These are phyloP conservation scores for Arabidopsis hybrid DNA, from an alignment of 441 rosid species.

Conservation along the genomic window DNA sequence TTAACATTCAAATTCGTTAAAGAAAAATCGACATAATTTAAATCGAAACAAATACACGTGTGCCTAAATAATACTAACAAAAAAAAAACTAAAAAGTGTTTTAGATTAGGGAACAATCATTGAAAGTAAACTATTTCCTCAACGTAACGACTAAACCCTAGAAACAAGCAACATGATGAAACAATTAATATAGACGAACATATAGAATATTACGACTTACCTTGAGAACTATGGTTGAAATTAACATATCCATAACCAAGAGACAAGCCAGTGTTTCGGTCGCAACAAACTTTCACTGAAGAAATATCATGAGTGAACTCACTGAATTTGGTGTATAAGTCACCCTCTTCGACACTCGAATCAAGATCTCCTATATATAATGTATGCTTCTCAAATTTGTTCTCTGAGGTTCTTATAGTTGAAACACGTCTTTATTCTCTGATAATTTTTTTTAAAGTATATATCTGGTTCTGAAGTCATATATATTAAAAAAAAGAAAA, in stretches of 20 bases:
- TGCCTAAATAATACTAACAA: not conserved
- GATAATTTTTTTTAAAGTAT: too few relatives aligned
- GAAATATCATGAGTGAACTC: conserved; percentile 52
- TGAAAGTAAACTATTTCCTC: not conserved
- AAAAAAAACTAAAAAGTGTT: too few relatives aligned
- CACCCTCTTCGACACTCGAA: conserved; percentile 51
- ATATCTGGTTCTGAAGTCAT: too few relatives aligned
- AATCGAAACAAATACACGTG: not conserved
- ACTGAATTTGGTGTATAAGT: conserved; percentile 57
- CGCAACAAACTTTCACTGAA: conserved; percentile 67
- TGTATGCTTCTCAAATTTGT: conserved; percentile 36
- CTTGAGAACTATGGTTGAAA: conserved; percentile 57
- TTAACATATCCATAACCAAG: conserved; percentile 75
- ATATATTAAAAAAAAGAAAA: too few relatives aligned
- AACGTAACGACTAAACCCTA: not conserved
- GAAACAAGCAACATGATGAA: not conserved
- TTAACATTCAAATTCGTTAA: not conserved
- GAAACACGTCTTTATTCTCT: not conserved
- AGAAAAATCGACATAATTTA: too few relatives aligned
- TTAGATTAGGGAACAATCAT: not conserved
- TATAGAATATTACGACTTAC: conserved; percentile 37
- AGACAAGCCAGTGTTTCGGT: conserved; percentile 47
- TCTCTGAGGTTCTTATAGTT: not conserved
- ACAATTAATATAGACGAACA: not conserved
- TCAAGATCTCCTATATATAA: conserved; percentile 77